Percentiles rank a stretch among this genome's conserved stretches.
Evolutionary conservation across 352 stramenopile genomes (phyloP).

Genomic region (Globisporangium ultimum): DNA sequence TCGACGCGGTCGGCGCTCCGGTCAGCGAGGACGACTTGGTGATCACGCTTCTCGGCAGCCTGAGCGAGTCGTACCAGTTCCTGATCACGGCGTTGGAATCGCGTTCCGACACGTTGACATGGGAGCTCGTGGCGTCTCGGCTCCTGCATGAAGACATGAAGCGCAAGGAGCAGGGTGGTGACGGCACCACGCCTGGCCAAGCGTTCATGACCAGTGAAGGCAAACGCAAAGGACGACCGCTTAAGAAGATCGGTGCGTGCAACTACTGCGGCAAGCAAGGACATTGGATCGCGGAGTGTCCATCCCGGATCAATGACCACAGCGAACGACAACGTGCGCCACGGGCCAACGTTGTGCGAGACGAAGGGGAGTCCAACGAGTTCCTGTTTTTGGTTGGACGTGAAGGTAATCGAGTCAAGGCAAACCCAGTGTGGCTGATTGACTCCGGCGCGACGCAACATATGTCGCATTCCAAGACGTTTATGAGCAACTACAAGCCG

Average conservation of each 20-base stretch:
- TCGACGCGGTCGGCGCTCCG: conserved; percentile 14
- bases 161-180: background rate
- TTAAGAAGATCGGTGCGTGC: conserved; percentile 45
- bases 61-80: conserved; percentile 24
- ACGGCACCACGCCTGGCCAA: background rate
- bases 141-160: background rate
- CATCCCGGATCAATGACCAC: background rate
- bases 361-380: background rate
- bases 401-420: too few species aligned
- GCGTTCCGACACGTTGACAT: conserved; percentile 11
- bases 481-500: too few species aligned
- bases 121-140: conserved; percentile 14
- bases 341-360: background rate
- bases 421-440: too few species aligned
- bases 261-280: conserved; percentile 15
- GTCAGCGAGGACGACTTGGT: conserved; percentile 17
- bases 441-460: too few species aligned
- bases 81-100: conserved; percentile 25
- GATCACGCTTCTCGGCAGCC: conserved; percentile 17
- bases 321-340: background rate
- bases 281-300: conserved; percentile 2
- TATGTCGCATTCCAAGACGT: too few species aligned
- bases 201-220: background rate
- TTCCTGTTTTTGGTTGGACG: too few species aligned
- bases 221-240: conserved; percentile 29